Base-by-base conservation (phyloP, 2,329 filamentous ascomycete species). In the Atkinsonella texensis region DNA sequence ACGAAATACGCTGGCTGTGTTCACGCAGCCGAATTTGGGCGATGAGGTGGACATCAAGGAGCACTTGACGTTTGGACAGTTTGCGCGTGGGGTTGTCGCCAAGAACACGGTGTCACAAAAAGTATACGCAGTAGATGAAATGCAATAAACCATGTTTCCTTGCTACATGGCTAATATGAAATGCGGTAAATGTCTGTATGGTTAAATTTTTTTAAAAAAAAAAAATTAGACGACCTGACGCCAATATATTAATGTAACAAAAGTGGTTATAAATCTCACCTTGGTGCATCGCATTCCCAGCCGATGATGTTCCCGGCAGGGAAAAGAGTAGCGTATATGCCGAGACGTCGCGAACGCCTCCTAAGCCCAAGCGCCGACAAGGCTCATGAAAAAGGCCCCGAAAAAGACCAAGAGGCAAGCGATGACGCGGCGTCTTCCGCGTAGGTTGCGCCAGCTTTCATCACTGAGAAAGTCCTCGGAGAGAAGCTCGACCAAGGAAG, bases 11-110 rank as follows among this genome's bases (percentile, higher is more conserved):
- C 70, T 98, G 58, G 93, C 93, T 0, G 89, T 97, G 10, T 98
- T 97, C 63, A 98, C 91, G 53, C 93, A 98, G 76, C 93, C 93
- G 23, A 95, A 96, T 70, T 68, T 97, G 54, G 86, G 80, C 59
- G 87, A 90, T 59, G 77, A 81, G 68, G 84, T 91, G 13, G 87
- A 91, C 62, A 75, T 80, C 53, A 73, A 78, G 63, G 75, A 80
- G 59, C 76, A 79, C 39, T 74, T 82, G 52, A 85, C 79, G 40
- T 91, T 90, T 75, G 87, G 85, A 20, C 79, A 85, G 61, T 89
- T 90, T 72, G 86, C 86, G 3, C 67, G 78, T 49, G 76, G 76
- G 0, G 74, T 82, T 48, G 77, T 82, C 39, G 71, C 74, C 3
- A 80, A 77, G 63, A 81, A 81, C 54, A 82, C 79, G 0, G 76